phyloP scores from a whole-genome alignment of 208 protist genomes.

The Vickermania ingenoplastis region DNA sequence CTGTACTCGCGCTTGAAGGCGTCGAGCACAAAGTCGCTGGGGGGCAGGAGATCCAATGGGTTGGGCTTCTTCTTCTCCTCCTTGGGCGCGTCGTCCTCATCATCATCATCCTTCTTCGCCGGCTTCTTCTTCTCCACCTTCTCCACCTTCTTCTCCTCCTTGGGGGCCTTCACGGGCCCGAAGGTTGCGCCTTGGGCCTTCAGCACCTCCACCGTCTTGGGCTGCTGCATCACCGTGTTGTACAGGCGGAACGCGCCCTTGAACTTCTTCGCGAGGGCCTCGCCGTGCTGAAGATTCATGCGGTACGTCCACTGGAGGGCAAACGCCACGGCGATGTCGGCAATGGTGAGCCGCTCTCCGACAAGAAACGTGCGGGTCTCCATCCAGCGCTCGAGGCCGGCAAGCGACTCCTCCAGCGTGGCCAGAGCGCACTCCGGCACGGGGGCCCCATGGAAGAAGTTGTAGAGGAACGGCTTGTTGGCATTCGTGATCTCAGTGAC shows the following conservation, averaged over 20 bases:
- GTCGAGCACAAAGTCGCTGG: constrained; percentile 62
- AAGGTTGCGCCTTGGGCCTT: constrained; percentile 32
- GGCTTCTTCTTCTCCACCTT: too few relatives aligned
- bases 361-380: constrained; percentile 80
- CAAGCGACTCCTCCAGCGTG: constrained; percentile 11
- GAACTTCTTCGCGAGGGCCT: constrained; percentile 55
- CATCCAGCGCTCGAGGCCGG: constrained; percentile 58
- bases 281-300: constrained; percentile 21
- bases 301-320: constrained; percentile 48
- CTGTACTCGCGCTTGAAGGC: constrained; percentile 72
- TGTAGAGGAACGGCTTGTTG: constrained; percentile 32
- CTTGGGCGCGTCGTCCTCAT: constrained; percentile 27
- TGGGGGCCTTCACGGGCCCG: constrained; percentile 22
- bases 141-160: too few relatives aligned
- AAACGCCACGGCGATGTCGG: constrained; percentile 68
- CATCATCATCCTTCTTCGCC: too few relatives aligned
- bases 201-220: constrained; percentile 52
- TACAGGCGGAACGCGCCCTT: constrained; percentile 46
- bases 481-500: constrained; percentile 51
- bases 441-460: constrained; percentile 11
- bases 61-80: constrained; percentile 66
- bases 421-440: constrained; percentile 3
- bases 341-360: constrained; percentile 70
- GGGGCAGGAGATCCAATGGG: constrained; percentile 45
- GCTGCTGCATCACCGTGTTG: constrained; percentile 76